phyloP scores from a whole-genome alignment of 1,284 basidiomycete species.

The Malassezia furfur region DNA sequence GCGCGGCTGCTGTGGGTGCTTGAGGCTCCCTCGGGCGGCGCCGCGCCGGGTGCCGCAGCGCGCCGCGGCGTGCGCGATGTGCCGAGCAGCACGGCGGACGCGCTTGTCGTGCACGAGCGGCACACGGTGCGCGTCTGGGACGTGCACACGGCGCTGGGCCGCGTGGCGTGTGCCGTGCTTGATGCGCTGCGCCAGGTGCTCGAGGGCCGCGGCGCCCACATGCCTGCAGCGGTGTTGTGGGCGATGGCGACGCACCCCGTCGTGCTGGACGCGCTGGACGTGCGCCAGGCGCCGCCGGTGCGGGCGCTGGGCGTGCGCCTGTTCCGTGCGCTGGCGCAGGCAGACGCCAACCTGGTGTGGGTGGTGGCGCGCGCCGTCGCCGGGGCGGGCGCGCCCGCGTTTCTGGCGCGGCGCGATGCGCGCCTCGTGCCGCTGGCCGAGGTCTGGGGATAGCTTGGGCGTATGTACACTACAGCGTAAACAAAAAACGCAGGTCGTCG shows the following conservation, averaged over 20 bases:
- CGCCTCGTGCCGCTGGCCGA: not conserved
- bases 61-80: not conserved
- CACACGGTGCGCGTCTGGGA: not conserved
- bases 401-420: not conserved
- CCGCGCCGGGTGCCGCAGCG: not conserved
- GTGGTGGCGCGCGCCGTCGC: conserved; percentile 6
- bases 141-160: not conserved
- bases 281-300: conserved; percentile 5
- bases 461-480: conserved; percentile 27
- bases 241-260: conserved; percentile 5
- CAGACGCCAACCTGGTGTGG: conserved; percentile 8
- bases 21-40: not conserved
- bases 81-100: not conserved
- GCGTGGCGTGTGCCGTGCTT: not conserved
- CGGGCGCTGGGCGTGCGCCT: not conserved
- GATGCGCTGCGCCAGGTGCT: conserved; percentile 3
- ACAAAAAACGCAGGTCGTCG: conserved; percentile 41
- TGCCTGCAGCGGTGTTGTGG: conserved; percentile 1
- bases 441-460: not conserved
- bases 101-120: not conserved
- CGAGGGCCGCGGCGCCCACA: not conserved
- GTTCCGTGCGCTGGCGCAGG: not conserved
- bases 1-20: conserved; percentile 18
- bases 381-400: not conserved
- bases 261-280: conserved; percentile 10